Conservation (phyloP, 2,329 filamentous ascomycete species). For the Meredithiella fracta region DNA sequence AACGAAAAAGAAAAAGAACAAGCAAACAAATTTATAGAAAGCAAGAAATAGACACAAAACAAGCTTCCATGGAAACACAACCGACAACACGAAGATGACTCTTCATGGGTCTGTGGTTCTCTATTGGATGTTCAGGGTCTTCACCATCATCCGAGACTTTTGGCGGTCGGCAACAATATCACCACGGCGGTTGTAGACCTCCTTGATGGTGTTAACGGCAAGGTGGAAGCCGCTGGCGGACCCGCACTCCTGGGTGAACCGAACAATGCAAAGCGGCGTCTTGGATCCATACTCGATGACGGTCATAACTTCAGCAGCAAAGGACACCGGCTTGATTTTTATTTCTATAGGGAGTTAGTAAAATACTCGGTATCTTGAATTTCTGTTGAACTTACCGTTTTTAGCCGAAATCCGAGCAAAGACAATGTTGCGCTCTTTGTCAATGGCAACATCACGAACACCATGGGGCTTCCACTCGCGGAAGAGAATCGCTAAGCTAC, state of each 20-base stretch:
- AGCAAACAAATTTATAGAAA: background rate
- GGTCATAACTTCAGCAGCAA: constrained; percentile 75
- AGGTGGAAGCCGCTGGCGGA: constrained; percentile 77
- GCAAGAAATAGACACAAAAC: constrained; percentile 5
- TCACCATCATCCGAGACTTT: constrained; percentile 58
- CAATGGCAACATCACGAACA: constrained; percentile 61
- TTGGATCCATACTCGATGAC: constrained; percentile 72
- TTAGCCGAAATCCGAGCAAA: constrained; percentile 58
- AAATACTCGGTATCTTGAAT: background rate
- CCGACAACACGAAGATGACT: background rate
- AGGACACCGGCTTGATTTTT: constrained; percentile 70
- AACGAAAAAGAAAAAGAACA: constrained; percentile 4
- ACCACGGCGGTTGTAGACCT: constrained; percentile 46
- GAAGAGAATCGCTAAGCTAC: constrained; percentile 59
- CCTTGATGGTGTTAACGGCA: constrained; percentile 60
- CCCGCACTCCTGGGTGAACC: constrained; percentile 81
- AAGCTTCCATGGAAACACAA: no score
- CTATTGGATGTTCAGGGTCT: constrained; percentile 31
- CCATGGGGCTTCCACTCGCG: constrained; percentile 69
- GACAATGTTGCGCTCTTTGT: constrained; percentile 64
- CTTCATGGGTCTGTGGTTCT: no score
- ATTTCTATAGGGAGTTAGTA: constrained; percentile 38
- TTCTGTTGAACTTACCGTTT: constrained; percentile 50
- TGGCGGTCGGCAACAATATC: constrained; percentile 52
- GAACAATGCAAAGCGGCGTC: constrained; percentile 60